Percentiles rank a stretch among this genome's conserved stretches.
phyloP scores from a whole-genome alignment of 305 asterid species.

The Ilex paraguariensis region DNA sequence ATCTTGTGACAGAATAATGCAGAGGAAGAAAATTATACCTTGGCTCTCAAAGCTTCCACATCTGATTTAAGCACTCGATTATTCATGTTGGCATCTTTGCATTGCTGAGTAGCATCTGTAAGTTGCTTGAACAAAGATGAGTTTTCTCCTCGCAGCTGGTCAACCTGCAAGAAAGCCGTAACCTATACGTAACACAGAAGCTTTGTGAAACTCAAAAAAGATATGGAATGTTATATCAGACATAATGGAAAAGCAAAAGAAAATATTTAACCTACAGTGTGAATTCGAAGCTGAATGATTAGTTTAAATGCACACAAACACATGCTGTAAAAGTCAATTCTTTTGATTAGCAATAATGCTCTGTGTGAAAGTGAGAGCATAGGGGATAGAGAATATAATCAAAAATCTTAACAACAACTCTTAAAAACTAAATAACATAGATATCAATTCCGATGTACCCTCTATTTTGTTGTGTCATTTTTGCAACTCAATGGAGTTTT shows the following conservation, averaged over 20 bases:
- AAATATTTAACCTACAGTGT: neutral
- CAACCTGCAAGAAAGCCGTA: conserved; percentile 38
- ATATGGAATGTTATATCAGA: neutral
- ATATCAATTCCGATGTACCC: neutral
- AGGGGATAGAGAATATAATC: neutral
- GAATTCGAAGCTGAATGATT: neutral
- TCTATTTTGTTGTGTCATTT: neutral
- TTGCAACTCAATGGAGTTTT: neutral
- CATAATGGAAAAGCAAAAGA: too few relatives aligned
- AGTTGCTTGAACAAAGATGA: conserved; percentile 61
- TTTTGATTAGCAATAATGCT: too few relatives aligned
- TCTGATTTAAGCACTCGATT: conserved; percentile 85
- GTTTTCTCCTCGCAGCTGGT: conserved; percentile 58
- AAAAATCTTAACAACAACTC: neutral
- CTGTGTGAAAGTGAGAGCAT: too few relatives aligned
- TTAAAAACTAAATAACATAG: neutral
- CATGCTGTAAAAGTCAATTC: neutral
- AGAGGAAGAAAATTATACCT: conserved; percentile 13
- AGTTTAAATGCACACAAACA: too few relatives aligned
- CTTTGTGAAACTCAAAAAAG: neutral
- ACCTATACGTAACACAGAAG: neutral
- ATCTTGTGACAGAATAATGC: too few relatives aligned
- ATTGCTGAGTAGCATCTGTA: conserved; percentile 57
- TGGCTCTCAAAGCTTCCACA: conserved; percentile 65
- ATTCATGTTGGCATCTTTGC: conserved; percentile 71